Base-by-base conservation (phyloP, 2,329 filamentous ascomycete genomes). In the Aspergillus brasiliensis region DNA sequence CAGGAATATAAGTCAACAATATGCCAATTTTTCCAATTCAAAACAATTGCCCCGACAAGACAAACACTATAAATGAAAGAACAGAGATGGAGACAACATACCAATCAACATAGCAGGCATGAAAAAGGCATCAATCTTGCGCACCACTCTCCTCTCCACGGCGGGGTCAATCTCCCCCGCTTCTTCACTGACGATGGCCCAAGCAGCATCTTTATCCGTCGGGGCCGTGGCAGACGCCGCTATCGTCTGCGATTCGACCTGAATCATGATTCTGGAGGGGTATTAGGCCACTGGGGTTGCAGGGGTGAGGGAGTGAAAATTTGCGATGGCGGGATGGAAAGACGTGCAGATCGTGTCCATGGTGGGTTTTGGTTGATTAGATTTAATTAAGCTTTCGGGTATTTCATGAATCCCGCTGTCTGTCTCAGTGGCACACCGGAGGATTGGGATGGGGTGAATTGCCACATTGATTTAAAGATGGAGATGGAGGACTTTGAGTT, bases 51-150 rank as follows among this genome's bases (percentile, higher is more conserved):
- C 51, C 28, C 7, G 23, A 17, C 23, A 55, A 23, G 4, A 48
- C n/a, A 27, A 15, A 27, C 13, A n/a, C 4, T 4, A 2, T 5
- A 17, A 13, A 47, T 7, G 7, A 31, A 31, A 49, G 3, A 15
- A 23, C 7, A 21, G 8, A 17, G 10, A 28, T 34, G 13, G 11
- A n/a, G 15, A 51, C 13, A 15, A 52, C 65, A 13, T 19, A 75
- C 84, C 84, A 67, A 87, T 68, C 21, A 84, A 80, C 88, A 91
- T 91, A 11, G 85, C 61, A 1, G 61, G 61, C 61, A 62, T 62
- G 8, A 62, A 44, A 25, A 62, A 62, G 3, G 51, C 25, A 27
- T 62, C 61, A 11, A 62, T 62, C 34, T 62, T 62, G 11, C 61
- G 44, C 42, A 62, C 15, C 8, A 60, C 61, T 2, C 57, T 51